Base-by-base conservation (phyloP, 768 basidiomycete genomes). In the Ramaria rubella region DNA sequence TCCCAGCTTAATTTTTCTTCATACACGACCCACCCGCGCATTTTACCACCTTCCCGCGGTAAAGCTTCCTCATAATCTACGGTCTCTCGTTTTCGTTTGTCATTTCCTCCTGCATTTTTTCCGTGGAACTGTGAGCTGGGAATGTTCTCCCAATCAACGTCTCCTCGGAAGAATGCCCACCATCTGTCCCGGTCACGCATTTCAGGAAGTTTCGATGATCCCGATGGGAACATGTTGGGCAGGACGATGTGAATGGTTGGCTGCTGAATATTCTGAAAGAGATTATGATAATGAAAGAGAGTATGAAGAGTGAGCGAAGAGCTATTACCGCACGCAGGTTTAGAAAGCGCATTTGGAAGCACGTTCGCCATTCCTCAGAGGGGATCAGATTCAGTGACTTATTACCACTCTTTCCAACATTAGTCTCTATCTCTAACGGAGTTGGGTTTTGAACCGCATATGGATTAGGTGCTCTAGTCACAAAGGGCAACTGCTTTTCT, bases 131-230 rank as follows among this genome's bases (percentile, higher is more conserved):
- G 50, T 27, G 52, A 54, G 30, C 33, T 45, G 27, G 24, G 11
- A 9, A 45, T 30, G 17, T 27, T 42, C 38, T 79, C 81, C 30
- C 76, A 74, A 64, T 81, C 79, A n/a, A 86, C 82, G 60, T 74
- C 73, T 31, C 89, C 90, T 44, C 80, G 72, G 5, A 92, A 69
- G 61, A 83, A 92, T 15, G 78, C 77, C 90, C 90, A 91, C 90
- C 90, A 92, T 17, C 74, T 68, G 60, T 88, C 85, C 55, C 90
- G 77, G 58, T 87, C 82, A 64, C 79, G 83, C 65, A 77, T 85
- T 49, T 86, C 83, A 24, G 89, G 89, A 59, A 89, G 56, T 59
- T 71, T 77, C 15, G 59, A 67, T 9, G 46, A 24, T 21, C 31
- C 44, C 58, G 49, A 26, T 49, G 59, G 26, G 65, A 63, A 54